Conservation (phyloP, 2,329 filamentous ascomycete species). For the Mycogone perniciosa region DNA sequence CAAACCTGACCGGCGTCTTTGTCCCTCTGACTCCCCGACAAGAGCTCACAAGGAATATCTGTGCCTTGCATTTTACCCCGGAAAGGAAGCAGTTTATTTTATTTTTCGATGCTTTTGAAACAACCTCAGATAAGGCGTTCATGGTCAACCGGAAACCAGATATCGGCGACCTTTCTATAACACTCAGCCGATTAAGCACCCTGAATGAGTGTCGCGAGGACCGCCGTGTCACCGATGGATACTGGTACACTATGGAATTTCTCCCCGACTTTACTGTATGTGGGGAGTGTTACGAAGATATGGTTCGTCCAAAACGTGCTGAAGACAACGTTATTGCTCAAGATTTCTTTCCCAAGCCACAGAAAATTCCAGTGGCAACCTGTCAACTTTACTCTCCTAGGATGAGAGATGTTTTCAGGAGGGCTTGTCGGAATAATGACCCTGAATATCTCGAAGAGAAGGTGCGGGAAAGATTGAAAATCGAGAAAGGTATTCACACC, state of each 20-base stretch:
- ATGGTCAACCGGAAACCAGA: slow-evolving; percentile 44
- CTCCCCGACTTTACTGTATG: slow-evolving; percentile 78
- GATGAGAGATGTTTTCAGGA: slow-evolving; percentile 69
- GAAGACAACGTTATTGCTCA: slow-evolving; percentile 50
- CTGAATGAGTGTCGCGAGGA: slow-evolving; percentile 61
- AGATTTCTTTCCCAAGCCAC: slow-evolving; percentile 57
- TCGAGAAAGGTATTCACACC: slow-evolving; percentile 54
- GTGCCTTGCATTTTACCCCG: slow-evolving; percentile 58
- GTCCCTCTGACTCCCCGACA: slow-evolving; percentile 41
- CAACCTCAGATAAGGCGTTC: slow-evolving; percentile 45
- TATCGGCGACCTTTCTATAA: slow-evolving; percentile 55
- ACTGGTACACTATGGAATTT: slow-evolving; percentile 73
- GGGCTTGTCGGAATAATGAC: slow-evolving; percentile 61
- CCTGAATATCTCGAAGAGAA: slow-evolving; percentile 54
- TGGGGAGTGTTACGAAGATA: slow-evolving; percentile 75
- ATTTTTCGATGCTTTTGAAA: slow-evolving; percentile 57
- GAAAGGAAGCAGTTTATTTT: slow-evolving; percentile 49
- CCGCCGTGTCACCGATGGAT: slow-evolving; percentile 51
- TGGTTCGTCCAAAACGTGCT: slow-evolving; percentile 63
- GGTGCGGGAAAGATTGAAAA: slow-evolving; percentile 51
- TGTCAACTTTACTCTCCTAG: slow-evolving; percentile 77
- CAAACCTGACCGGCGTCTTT: slow-evolving; percentile 64
- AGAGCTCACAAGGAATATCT: slow-evolving; percentile 48
- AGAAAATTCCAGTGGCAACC: slow-evolving; percentile 46
- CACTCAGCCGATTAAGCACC: slow-evolving; percentile 52